phyloP scores from a whole-genome alignment of 1,284 basidiomycete species.

The Pisolithus thermaeus region DNA sequence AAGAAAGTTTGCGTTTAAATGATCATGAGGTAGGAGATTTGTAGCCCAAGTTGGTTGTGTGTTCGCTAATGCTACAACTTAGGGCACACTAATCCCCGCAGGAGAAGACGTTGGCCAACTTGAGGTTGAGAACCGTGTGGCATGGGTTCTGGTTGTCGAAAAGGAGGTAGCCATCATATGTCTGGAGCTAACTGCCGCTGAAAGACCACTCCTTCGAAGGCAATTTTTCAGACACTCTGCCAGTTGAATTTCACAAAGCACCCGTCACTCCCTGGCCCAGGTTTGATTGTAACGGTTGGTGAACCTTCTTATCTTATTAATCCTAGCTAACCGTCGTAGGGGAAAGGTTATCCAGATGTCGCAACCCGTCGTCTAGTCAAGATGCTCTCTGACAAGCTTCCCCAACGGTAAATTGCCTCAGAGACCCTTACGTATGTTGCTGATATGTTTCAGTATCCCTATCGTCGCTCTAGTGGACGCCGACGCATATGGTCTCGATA shows the following conservation, averaged over 20 bases:
- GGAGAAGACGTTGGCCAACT: conserved; percentile 65
- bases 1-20: conserved; percentile 44
- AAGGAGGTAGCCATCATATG: conserved; percentile 62
- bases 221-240: conserved; percentile 81
- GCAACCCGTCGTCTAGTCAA: conserved; percentile 80
- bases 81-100: conserved; percentile 75
- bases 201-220: conserved; percentile 40
- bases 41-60: neutral
- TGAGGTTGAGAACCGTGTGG: conserved; percentile 43
- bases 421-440: neutral
- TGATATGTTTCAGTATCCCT: conserved; percentile 46
- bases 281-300: conserved; percentile 68
- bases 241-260: conserved; percentile 46
- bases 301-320: neutral
- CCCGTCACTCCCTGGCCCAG: conserved; percentile 46
- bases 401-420: conserved; percentile 28
- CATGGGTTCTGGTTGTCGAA: conserved; percentile 84
- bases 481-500: conserved; percentile 87
- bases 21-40: conserved; percentile 49
- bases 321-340: conserved; percentile 40
- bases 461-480: conserved; percentile 81
- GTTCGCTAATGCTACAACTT: neutral
- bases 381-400: conserved; percentile 61
- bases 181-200: neutral
- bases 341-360: conserved; percentile 91